These are phyloP conservation scores for Syncephalis plumigaleata DNA, from an alignment of 371 early-diverging fungal genomes.

Conservation along the genomic window DNA sequence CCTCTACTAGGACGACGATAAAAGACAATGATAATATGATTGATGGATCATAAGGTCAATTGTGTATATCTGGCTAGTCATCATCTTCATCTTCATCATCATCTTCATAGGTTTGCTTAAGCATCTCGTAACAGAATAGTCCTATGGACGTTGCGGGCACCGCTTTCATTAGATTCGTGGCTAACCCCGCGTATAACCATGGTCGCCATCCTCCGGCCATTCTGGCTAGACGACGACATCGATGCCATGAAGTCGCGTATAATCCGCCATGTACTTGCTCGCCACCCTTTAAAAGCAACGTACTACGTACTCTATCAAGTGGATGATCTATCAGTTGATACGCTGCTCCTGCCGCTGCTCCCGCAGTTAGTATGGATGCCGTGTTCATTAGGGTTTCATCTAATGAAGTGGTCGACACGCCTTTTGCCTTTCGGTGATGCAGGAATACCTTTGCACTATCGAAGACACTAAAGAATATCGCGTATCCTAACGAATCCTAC, in stretches of 20 bases:
- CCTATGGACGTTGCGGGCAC: slow-evolving; percentile 1
- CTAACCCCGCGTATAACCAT: background rate
- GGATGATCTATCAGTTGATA: slow-evolving; percentile 61
- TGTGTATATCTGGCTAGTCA: no score
- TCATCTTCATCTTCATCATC: no score
- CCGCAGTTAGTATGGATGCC: slow-evolving; percentile 33
- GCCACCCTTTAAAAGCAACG: slow-evolving; percentile 45
- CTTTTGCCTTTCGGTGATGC: slow-evolving; percentile 2
- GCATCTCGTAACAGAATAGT: background rate
- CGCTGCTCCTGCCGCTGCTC: slow-evolving; percentile 49
- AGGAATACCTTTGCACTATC: slow-evolving; percentile 35
- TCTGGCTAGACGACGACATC: background rate
- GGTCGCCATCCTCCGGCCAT: background rate
- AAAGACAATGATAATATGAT: no score
- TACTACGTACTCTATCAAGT: slow-evolving; percentile 43
- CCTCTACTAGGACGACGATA: no score
- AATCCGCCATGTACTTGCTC: slow-evolving; percentile 15
- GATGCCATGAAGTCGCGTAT: background rate
- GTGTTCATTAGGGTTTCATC: no score
- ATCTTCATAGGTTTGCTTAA: background rate
- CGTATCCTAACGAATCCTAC: slow-evolving; percentile 51
- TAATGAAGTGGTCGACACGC: slow-evolving; percentile 6
- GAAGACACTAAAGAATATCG: slow-evolving; percentile 59
- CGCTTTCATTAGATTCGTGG: background rate
- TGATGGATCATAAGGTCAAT: no score